A percentile compares a stretch with the other conserved stretches of the same genome.
Evolutionary conservation across 768 basidiomycete genomes (phyloP).

Genomic region (Rhodotorula kratochvilovae): DNA sequence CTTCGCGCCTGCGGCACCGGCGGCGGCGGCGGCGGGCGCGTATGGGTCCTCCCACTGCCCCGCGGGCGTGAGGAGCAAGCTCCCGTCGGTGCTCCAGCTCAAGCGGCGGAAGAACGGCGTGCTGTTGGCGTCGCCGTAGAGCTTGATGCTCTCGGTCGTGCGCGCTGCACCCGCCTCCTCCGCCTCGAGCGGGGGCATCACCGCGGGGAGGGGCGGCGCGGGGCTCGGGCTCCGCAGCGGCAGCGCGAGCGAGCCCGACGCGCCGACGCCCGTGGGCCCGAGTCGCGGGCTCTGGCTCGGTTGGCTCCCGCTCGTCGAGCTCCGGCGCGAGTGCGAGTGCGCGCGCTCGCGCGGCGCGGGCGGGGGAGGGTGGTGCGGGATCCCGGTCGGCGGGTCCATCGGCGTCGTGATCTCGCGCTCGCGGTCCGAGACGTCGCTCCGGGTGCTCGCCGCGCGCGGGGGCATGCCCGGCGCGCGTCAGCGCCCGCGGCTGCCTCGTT

Average conservation of each 20-base stretch:
- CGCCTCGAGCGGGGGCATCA: conserved; percentile 54
- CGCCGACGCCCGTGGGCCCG: conserved; percentile 44
- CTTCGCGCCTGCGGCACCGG: neutral
- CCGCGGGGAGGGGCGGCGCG: conserved; percentile 80
- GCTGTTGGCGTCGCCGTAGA: conserved; percentile 92
- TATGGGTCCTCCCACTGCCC: conserved; percentile 95
- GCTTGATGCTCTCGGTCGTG: conserved; percentile 62
- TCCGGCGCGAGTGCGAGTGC: conserved; percentile 13
- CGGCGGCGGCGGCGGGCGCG: conserved; percentile 43
- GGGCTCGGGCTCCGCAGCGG: conserved; percentile 45
- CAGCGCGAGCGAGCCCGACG: neutral
- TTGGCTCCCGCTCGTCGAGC: neutral
- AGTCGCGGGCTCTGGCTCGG: conserved; percentile 43
- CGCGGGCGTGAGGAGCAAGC: conserved; percentile 85
- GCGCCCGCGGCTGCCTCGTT: neutral
- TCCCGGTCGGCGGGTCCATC: conserved; percentile 31
- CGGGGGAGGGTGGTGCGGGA: conserved; percentile 22
- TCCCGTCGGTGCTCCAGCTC: conserved; percentile 92
- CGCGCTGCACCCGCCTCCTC: conserved; percentile 47
- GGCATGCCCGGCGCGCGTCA: neutral
- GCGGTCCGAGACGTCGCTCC: conserved; percentile 1
- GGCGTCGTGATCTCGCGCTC: conserved; percentile 15
- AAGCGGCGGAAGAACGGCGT: conserved; percentile 93
- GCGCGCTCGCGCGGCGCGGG: neutral
- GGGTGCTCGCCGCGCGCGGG: neutral